phyloP scores from a whole-genome alignment of 2,329 filamentous ascomycete genomes.

The Aspergillus niger region DNA sequence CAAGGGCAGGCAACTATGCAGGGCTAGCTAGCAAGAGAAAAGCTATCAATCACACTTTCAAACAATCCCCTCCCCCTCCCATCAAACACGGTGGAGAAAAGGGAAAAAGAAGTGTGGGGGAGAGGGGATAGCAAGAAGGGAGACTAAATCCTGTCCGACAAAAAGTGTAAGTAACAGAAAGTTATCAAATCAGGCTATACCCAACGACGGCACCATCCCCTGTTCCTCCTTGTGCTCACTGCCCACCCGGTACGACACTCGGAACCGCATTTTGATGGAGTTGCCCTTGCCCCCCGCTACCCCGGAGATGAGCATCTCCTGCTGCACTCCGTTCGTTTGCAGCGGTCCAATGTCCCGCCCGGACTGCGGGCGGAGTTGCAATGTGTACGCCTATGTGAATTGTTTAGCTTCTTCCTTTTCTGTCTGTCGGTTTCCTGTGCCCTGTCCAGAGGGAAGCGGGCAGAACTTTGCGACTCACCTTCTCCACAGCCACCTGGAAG shows the following conservation, averaged over 20 bases:
- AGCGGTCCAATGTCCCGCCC: slow-evolving; percentile 71
- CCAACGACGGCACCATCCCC: slow-evolving; percentile 80
- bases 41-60: too few species aligned
- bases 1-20: not conserved
- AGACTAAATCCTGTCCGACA: not conserved
- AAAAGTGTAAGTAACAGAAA: not conserved
- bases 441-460: not conserved
- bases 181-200: slow-evolving; percentile 59
- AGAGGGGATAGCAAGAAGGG: not conserved
- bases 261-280: slow-evolving; percentile 87
- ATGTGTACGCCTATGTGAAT: slow-evolving; percentile 67
- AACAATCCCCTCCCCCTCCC: too few species aligned
- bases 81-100: too few species aligned
- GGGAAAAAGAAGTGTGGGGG: not conserved
- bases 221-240: slow-evolving; percentile 69
- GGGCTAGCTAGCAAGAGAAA: not conserved
- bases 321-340: slow-evolving; percentile 76
- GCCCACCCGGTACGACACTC: slow-evolving; percentile 74
- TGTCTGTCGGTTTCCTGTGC: not conserved
- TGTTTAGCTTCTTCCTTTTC: not conserved
- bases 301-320: slow-evolving; percentile 76
- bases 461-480: slow-evolving; percentile 56
- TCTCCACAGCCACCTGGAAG: slow-evolving; percentile 91
- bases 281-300: slow-evolving; percentile 73
- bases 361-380: slow-evolving; percentile 82